A percentile compares a stretch with the other conserved stretches of the same genome.
Conservation (phyloP, 306 rosid genomes). For the Vigna angularis region DNA sequence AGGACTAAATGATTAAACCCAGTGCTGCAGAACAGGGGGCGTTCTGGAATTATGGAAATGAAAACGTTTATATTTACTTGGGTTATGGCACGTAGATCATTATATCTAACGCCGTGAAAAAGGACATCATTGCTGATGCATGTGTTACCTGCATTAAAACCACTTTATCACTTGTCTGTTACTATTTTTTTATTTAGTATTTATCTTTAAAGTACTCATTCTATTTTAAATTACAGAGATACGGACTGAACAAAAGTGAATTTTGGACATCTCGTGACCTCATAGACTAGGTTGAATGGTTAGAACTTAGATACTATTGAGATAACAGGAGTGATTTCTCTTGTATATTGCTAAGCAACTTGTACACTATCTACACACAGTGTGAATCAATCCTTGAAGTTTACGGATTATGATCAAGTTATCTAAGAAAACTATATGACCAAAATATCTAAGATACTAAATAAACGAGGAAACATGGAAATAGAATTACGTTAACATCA, state of each 20-base stretch:
- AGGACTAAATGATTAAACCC: slow-evolving; percentile 15
- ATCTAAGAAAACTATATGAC: background rate
- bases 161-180: slow-evolving; percentile 8
- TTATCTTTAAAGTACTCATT: background rate
- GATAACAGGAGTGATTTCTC: background rate
- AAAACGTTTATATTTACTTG: background rate
- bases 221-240: background rate
- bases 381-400: background rate
- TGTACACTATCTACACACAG: background rate
- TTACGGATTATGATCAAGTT: background rate
- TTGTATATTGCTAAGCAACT: background rate
- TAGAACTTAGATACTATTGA: background rate
- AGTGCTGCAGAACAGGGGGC: background rate
- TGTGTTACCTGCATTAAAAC: background rate
- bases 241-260: background rate
- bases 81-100: slow-evolving; percentile 3
- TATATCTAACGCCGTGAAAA: slow-evolving; percentile 19
- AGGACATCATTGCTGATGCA: slow-evolving; percentile 9
- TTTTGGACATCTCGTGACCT: background rate
- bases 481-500: background rate
- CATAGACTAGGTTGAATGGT: background rate
- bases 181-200: slow-evolving; percentile 11
- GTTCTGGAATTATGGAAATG: slow-evolving; percentile 14
- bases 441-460: background rate
- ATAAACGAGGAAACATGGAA: background rate